A percentile compares a stretch with the other conserved stretches of the same genome.
phyloP scores from a whole-genome alignment of 2,329 filamentous ascomycete species.

The Pseudocercospora cruenta region DNA sequence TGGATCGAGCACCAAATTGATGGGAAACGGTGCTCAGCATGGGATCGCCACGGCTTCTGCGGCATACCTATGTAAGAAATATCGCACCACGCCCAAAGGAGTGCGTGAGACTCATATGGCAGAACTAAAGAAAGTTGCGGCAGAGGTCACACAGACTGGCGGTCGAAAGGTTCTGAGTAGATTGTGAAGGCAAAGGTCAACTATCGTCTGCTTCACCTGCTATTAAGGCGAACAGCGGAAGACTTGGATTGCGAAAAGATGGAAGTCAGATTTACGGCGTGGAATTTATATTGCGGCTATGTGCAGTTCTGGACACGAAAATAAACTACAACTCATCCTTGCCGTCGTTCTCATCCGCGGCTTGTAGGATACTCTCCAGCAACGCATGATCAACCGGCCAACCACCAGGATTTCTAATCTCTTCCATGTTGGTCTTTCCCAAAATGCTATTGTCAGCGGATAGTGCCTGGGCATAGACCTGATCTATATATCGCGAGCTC shows the following conservation, averaged over 20 bases:
- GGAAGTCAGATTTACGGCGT: too few relatives aligned
- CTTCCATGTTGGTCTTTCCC: not conserved
- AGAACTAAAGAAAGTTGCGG: not conserved
- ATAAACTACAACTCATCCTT: too few relatives aligned
- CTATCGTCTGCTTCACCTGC: too few relatives aligned
- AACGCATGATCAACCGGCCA: not conserved
- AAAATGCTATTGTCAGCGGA: not conserved
- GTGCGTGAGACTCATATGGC: not conserved
- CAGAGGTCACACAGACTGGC: not conserved
- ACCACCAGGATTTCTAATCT: not conserved
- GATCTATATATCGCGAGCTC: not conserved
- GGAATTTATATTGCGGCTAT: too few relatives aligned
- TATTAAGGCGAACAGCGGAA: too few relatives aligned
- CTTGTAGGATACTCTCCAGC: too few relatives aligned
- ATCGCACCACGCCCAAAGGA: not conserved
- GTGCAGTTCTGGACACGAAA: too few relatives aligned
- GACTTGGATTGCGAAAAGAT: too few relatives aligned
- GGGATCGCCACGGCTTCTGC: not conserved
- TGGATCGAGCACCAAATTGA: not conserved
- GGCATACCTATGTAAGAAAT: not conserved
- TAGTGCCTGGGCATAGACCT: not conserved
- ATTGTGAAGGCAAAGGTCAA: not conserved
- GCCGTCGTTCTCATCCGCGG: too few relatives aligned
- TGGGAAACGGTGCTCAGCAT: constrained; percentile 4
- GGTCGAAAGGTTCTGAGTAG: not conserved